These are phyloP conservation scores for Fragaria ananassa DNA, from an alignment of 306 rosid genomes.

Conservation along the genomic window DNA sequence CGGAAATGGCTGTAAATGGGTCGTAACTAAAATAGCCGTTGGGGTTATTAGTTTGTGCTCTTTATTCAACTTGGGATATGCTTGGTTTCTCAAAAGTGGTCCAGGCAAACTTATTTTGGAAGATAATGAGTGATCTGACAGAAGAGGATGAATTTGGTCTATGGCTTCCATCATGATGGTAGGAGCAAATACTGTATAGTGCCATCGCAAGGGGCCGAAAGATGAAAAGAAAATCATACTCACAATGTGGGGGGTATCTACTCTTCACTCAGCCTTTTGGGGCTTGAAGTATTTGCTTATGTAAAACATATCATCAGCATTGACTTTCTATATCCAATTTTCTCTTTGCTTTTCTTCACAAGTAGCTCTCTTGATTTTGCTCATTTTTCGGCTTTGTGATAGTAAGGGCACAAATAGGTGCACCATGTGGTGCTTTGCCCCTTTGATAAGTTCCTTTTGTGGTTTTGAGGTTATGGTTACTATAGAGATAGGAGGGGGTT, in stretches of 20 bases:
- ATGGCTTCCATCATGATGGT: conserved; percentile 31
- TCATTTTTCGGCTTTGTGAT: conserved; percentile 30
- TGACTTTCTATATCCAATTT: conserved; percentile 38
- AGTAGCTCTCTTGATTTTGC: conserved; percentile 5
- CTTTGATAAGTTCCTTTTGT: conserved; percentile 13
- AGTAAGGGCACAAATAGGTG: conserved; percentile 41
- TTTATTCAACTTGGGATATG: conserved; percentile 33
- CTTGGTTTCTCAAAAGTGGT: conserved; percentile 37
- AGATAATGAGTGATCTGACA: conserved; percentile 27
- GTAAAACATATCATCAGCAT: conserved; percentile 50
- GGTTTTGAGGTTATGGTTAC: conserved; percentile 25
- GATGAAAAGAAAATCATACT: conserved; percentile 31
- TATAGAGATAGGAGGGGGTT: conserved; percentile 13
- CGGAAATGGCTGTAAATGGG: conserved; percentile 94
- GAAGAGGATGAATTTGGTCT: conserved; percentile 36
- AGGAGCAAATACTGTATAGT: conserved; percentile 57
- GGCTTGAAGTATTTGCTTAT: conserved; percentile 48
- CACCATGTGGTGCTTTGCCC: conserved; percentile 27
- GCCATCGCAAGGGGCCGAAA: conserved; percentile 26
- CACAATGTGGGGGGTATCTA: conserved; percentile 32
- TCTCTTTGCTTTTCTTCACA: conserved; percentile 23
- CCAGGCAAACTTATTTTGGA: conserved; percentile 25
- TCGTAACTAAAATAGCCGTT: conserved; percentile 34
- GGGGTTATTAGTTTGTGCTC: conserved; percentile 20
- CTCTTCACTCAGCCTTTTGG: conserved; percentile 33